Evolutionary conservation across 2,329 filamentous ascomycete species (phyloP).

Genomic region (Anthostomella pinea): DNA sequence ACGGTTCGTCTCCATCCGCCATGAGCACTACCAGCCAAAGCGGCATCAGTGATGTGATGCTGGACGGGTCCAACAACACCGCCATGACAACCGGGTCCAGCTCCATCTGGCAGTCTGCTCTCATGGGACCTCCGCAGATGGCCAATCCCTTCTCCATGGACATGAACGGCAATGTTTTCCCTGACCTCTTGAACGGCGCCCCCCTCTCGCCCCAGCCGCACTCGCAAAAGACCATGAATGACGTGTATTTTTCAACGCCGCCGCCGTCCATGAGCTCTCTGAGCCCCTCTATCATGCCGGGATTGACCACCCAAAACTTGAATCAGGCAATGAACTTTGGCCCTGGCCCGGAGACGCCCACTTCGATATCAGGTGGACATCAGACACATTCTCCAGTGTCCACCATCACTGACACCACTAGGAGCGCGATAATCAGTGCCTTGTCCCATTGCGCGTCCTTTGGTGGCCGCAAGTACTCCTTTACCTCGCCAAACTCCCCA

Average conservation of each 20-base stretch:
- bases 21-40: constrained; percentile 94
- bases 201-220: constrained; percentile 77
- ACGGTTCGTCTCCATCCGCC: constrained; percentile 91
- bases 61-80: constrained; percentile 73
- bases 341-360: constrained; percentile 67
- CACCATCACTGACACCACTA: constrained; percentile 64
- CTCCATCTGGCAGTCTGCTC: constrained; percentile 66
- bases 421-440: constrained; percentile 58
- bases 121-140: constrained; percentile 68
- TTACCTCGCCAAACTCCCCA: constrained; percentile 53
- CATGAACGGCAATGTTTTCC: constrained; percentile 69
- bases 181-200: constrained; percentile 69
- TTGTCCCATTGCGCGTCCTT: constrained; percentile 56
- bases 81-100: constrained; percentile 49
- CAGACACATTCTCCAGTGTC: constrained; percentile 57
- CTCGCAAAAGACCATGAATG: constrained; percentile 66
- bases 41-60: constrained; percentile 85
- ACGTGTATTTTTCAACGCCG: constrained; percentile 76
- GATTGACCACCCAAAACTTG: constrained; percentile 58
- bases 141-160: constrained; percentile 73
- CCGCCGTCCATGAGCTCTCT: constrained; percentile 71
- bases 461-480: constrained; percentile 63
- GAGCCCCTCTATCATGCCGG: constrained; percentile 69
- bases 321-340: constrained; percentile 64
- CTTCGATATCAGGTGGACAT: constrained; percentile 65